Evolutionary conservation across 345 rosid genomes (phyloP).

Genomic region (Hibiscus syriacus): DNA sequence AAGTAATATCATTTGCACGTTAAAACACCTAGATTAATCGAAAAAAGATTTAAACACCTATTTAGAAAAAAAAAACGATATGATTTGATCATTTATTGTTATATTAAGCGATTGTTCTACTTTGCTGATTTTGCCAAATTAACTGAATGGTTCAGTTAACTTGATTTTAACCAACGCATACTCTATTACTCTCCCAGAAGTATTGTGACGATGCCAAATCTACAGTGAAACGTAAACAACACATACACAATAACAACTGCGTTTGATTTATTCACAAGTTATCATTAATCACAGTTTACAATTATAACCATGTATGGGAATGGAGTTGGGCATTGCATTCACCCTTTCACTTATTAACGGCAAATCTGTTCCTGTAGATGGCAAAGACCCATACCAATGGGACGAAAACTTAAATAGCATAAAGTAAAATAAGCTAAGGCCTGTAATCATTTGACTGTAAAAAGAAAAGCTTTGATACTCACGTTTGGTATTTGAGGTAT

Average conservation of each 20-base stretch:
- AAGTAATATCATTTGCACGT: no score
- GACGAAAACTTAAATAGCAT: constrained; percentile 8
- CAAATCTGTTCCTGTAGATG: constrained; percentile 21
- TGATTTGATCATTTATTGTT: no score
- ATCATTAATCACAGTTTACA: background rate
- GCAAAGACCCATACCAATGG: background rate
- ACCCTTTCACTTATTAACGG: constrained; percentile 7
- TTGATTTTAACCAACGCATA: no score
- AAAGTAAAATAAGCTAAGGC: background rate
- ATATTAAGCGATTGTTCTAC: no score
- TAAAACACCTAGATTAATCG: no score
- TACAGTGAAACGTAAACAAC: no score
- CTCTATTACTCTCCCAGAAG: no score
- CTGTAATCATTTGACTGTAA: background rate
- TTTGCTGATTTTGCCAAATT: no score
- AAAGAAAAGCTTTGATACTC: constrained; percentile 24
- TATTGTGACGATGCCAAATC: no score
- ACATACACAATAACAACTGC: background rate
- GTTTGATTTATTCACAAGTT: background rate
- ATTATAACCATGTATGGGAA: background rate
- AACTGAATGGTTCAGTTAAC: no score
- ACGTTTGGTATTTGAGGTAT: constrained; percentile 58
- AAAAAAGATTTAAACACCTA: no score
- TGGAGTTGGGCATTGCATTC: constrained; percentile 5
- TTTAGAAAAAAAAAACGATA: no score